phyloP scores from a whole-genome alignment of 108 stramenopile genomes.

The Mediolabrus comicus region DNA sequence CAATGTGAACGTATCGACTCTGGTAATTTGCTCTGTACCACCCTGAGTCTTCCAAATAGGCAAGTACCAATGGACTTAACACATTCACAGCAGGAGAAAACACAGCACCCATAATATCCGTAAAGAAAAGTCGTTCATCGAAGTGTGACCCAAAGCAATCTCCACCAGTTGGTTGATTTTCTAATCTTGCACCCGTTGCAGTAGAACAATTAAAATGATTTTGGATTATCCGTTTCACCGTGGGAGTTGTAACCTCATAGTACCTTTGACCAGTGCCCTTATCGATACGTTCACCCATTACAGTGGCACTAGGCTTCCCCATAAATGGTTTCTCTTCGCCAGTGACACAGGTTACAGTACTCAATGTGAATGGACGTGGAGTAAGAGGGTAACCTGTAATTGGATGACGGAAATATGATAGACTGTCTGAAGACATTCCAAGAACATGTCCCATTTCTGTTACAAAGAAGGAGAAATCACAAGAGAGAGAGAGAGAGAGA shows the following conservation, averaged over 20 bases:
- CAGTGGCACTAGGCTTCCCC: conserved; percentile 27
- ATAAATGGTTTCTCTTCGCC: conserved; percentile 28
- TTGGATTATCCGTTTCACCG: conserved; percentile 44
- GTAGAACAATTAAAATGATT: conserved; percentile 56
- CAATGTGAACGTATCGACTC: conserved; percentile 36
- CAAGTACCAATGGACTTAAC: conserved; percentile 48
- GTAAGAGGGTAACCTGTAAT: conserved; percentile 49
- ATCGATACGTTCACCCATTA: conserved; percentile 25
- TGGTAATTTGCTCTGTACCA: conserved; percentile 58
- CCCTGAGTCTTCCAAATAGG: conserved; percentile 58
- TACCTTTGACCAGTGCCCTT: conserved; percentile 39
- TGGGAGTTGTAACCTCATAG: conserved; percentile 50
- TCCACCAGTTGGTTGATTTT: conserved; percentile 44
- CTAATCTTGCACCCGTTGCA: conserved; percentile 46
- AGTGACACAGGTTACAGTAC: conserved; percentile 34
- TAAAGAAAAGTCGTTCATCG: conserved; percentile 44
- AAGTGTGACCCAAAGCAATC: conserved; percentile 60
- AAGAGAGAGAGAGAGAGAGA: not conserved
- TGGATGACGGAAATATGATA: conserved; percentile 50
- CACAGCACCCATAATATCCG: conserved; percentile 57
- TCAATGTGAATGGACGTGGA: conserved; percentile 42
- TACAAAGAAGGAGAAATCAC: not conserved
- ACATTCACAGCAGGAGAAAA: conserved; percentile 57
- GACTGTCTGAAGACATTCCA: conserved; percentile 46
- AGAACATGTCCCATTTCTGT: conserved; percentile 56